Evolutionary conservation across 2,329 filamentous ascomycete genomes (phyloP).

Genomic region (Alternaria incomplexa): DNA sequence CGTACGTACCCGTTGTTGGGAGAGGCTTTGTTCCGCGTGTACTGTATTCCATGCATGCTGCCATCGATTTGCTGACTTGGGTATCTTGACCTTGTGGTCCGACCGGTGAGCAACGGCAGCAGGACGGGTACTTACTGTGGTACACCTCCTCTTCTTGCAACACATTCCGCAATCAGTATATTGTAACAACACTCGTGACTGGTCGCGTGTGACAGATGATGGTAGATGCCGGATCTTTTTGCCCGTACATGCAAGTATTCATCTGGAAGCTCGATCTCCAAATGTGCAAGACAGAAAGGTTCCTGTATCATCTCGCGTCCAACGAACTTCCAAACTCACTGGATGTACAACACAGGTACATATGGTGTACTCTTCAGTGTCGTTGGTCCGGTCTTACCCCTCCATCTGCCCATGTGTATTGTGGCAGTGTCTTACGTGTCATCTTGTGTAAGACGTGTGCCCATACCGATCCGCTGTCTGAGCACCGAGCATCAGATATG

Average conservation of each 20-base stretch:
- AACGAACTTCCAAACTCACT: background rate
- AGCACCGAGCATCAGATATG: background rate
- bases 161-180: background rate
- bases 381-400: background rate
- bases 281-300: background rate
- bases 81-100: background rate
- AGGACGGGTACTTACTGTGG: background rate
- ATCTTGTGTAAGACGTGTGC: background rate
- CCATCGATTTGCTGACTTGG: background rate
- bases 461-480: background rate
- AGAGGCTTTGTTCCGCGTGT: background rate
- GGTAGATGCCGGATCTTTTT: background rate
- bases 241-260: background rate
- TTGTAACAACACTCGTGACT: background rate
- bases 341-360: background rate
- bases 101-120: background rate
- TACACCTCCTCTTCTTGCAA: background rate
- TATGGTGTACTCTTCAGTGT: background rate
- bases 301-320: background rate
- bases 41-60: background rate
- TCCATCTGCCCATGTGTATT: background rate
- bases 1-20: background rate
- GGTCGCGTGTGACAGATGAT: background rate
- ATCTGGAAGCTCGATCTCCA: background rate
- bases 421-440: background rate